Evolutionary conservation across 805 yeast species (phyloP).

Genomic region (Cyberlindnera maritima): DNA sequence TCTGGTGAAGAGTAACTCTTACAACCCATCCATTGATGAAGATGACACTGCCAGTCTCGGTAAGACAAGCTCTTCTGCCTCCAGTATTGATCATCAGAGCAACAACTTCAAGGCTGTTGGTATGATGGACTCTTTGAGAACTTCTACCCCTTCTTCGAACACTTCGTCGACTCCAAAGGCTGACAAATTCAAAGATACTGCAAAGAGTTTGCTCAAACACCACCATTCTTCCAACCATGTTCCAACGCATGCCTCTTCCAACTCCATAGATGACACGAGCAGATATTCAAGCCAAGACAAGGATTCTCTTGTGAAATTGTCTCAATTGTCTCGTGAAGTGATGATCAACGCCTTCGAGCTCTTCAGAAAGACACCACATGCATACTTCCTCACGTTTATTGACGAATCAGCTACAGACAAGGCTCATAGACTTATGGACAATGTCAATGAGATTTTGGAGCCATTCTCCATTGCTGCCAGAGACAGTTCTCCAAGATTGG

Average conservation of each 20-base stretch:
- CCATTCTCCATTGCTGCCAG: slow-evolving; percentile 39
- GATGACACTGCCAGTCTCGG: slow-evolving; percentile 17
- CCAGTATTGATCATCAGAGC: slow-evolving; percentile 16
- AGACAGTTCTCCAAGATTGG: slow-evolving; percentile 35
- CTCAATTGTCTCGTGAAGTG: slow-evolving; percentile 25
- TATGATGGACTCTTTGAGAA: slow-evolving; percentile 12
- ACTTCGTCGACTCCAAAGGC: slow-evolving; percentile 22
- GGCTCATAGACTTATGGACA: slow-evolving; percentile 3
- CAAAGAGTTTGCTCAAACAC: slow-evolving; percentile 25
- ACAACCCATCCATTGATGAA: slow-evolving; percentile 20
- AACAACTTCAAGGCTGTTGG: slow-evolving; percentile 1
- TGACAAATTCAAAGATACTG: slow-evolving; percentile 26
- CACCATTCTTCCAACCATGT: slow-evolving; percentile 22
- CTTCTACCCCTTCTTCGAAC: slow-evolving; percentile 22
- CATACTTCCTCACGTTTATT: slow-evolving; percentile 24
- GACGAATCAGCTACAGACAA: slow-evolving; percentile 5
- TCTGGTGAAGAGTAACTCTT: slow-evolving; percentile 21
- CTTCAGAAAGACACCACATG: slow-evolving; percentile 33
- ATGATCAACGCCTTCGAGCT: slow-evolving; percentile 31
- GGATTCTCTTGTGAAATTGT: slow-evolving; percentile 11
- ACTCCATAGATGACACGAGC: slow-evolving; percentile 15
- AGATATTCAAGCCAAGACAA: slow-evolving; percentile 15
- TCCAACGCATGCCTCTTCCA: slow-evolving; percentile 4
- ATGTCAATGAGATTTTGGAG: slow-evolving; percentile 19
- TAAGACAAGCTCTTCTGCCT: slow-evolving; percentile 19